phyloP scores from a whole-genome alignment of 164 flowering plant species.

The Chimonanthus salicifolius region DNA sequence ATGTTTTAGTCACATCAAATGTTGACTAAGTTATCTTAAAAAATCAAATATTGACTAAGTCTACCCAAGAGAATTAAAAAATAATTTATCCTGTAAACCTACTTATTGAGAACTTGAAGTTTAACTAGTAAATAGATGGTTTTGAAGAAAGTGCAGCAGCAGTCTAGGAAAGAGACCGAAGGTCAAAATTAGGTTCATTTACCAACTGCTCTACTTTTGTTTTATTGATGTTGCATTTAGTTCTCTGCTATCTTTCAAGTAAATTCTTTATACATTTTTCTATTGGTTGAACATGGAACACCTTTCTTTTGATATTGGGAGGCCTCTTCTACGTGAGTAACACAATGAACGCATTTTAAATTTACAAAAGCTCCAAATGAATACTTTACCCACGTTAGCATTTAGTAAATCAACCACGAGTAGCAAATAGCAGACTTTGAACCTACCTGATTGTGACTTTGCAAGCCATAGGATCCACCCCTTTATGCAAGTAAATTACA shows the following conservation, averaged over 20 bases:
- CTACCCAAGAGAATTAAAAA: no score
- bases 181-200: neutral
- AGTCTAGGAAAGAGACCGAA: neutral
- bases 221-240: neutral
- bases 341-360: neutral
- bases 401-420: neutral
- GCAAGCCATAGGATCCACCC: no score
- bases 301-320: neutral
- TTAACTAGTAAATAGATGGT: neutral
- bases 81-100: no score
- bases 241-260: neutral
- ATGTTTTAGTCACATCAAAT: no score
- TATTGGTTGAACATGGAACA: neutral
- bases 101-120: no score
- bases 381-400: neutral
- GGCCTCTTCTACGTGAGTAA: neutral
- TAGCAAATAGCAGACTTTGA: no score
- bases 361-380: neutral
- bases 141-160: neutral
- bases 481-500: no score
- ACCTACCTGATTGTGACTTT: no score
- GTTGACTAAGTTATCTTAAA: no score
- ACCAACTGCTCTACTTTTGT: neutral
- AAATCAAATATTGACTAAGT: no score
- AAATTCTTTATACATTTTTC: no score